phyloP scores from a whole-genome alignment of 331 rosid genomes.

The Cydonia oblonga region DNA sequence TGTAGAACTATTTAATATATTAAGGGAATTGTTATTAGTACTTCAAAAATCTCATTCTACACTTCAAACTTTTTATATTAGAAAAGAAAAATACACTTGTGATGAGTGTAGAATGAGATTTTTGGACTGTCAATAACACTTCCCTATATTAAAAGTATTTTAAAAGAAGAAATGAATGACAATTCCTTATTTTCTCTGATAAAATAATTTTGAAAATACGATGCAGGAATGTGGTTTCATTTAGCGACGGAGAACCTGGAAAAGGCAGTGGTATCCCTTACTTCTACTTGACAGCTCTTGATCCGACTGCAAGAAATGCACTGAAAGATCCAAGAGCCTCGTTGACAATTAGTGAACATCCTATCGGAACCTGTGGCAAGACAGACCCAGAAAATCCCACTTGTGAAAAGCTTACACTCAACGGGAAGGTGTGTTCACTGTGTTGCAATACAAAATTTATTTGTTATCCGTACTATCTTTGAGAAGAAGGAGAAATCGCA shows the following conservation, averaged over 20 bases:
- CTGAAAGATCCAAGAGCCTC: slow-evolving; percentile 58
- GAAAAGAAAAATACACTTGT: too few relatives aligned
- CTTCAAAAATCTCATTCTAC: too few relatives aligned
- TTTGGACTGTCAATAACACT: too few relatives aligned
- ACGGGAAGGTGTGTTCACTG: slow-evolving; percentile 76
- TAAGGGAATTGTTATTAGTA: too few relatives aligned
- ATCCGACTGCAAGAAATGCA: slow-evolving; percentile 79
- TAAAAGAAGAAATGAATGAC: too few relatives aligned
- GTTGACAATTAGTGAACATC: slow-evolving; percentile 62
- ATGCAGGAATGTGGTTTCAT: slow-evolving; percentile 80
- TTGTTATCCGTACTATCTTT: background rate
- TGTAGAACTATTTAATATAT: too few relatives aligned
- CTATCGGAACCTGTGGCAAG: slow-evolving; percentile 79
- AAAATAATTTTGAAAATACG: background rate
- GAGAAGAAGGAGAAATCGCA: background rate
- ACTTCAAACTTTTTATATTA: too few relatives aligned
- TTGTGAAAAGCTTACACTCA: slow-evolving; percentile 74
- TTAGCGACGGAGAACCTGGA: slow-evolving; percentile 63
- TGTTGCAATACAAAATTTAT: background rate
- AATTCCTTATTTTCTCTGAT: background rate
- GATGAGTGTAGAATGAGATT: too few relatives aligned
- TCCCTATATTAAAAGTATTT: too few relatives aligned
- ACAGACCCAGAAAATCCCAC: slow-evolving; percentile 77
- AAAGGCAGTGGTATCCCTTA: slow-evolving; percentile 64
- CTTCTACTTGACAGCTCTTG: slow-evolving; percentile 85